These are phyloP conservation scores for Taiwanofungus camphoratus DNA, from an alignment of 1,284 basidiomycete species.

Conservation along the genomic window DNA sequence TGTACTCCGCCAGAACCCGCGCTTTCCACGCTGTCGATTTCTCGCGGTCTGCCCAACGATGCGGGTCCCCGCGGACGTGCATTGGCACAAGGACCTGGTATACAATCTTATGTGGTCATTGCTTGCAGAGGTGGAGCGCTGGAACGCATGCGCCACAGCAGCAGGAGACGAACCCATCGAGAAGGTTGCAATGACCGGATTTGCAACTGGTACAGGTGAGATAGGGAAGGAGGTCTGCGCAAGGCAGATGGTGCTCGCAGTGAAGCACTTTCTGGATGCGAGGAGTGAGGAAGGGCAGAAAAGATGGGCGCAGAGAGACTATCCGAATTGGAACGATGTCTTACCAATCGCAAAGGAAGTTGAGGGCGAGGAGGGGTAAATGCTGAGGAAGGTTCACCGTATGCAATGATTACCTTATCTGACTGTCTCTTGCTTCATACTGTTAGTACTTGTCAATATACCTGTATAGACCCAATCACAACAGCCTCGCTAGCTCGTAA, in stretches of 20 bases:
- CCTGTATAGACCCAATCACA: too few relatives aligned
- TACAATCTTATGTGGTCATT: constrained; percentile 26
- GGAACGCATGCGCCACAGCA: constrained; percentile 18
- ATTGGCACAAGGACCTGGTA: constrained; percentile 24
- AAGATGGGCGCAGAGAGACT: constrained; percentile 8
- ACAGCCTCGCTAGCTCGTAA: too few relatives aligned
- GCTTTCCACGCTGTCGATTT: constrained; percentile 13
- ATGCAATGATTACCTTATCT: too few relatives aligned
- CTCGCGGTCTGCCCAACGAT: constrained; percentile 23
- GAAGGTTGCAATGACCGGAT: constrained; percentile 14
- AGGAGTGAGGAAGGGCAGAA: constrained; percentile 8
- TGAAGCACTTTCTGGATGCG: constrained; percentile 10
- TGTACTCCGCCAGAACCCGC: constrained; percentile 12
- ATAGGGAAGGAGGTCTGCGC: constrained; percentile 14
- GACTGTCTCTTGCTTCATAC: too few relatives aligned
- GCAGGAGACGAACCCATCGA: constrained; percentile 8
- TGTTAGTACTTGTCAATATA: too few relatives aligned
- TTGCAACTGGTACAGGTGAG: constrained; percentile 15
- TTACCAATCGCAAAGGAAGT: constrained; percentile 9
- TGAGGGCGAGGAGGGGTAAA: neutral
- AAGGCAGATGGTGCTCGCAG: constrained; percentile 16
- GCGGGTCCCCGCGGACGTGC: constrained; percentile 17
- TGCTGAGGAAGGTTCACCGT: too few relatives aligned
- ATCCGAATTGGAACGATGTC: constrained; percentile 9
- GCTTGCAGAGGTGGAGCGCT: constrained; percentile 19